A percentile compares a stretch with the other conserved stretches of the same genome.
phyloP scores from a whole-genome alignment of 2,329 filamentous ascomycete species.

The Phyllosticta ampelicida region DNA sequence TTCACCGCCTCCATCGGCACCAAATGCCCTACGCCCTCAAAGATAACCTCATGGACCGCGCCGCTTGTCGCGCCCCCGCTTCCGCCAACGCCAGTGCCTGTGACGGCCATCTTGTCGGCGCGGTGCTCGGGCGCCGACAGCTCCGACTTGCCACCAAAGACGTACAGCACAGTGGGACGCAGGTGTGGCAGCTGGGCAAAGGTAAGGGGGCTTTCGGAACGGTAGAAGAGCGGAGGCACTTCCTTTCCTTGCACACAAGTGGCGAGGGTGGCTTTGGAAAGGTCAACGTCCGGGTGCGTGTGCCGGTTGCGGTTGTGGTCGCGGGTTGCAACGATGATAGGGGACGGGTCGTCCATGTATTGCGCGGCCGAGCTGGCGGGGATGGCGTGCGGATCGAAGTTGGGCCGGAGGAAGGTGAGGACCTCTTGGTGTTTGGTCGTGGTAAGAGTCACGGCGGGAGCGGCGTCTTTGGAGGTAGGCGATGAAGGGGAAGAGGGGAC shows the following conservation, averaged over 20 bases:
- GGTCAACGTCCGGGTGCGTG: constrained; percentile 16
- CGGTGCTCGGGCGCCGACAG: constrained; percentile 43
- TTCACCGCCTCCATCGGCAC: constrained; percentile 70
- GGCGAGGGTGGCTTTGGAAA: constrained; percentile 22
- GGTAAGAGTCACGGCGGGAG: constrained; percentile 54
- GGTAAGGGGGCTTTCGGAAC: constrained; percentile 50
- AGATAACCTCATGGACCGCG: constrained; percentile 53
- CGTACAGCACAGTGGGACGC: constrained; percentile 55
- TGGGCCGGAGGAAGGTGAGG: constrained; percentile 60
- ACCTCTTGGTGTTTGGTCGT: constrained; percentile 87
- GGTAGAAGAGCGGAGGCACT: constrained; percentile 48
- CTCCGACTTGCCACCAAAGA: constrained; percentile 53
- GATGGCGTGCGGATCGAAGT: constrained; percentile 28
- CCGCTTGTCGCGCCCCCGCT: constrained; percentile 55
- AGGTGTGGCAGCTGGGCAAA: constrained; percentile 49
- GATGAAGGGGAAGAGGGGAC: constrained; percentile 16
- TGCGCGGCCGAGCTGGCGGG: constrained; percentile 4
- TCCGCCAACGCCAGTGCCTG: constrained; percentile 56
- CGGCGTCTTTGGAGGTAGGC: constrained; percentile 14
- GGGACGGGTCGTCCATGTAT: background rate
- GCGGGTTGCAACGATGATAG: background rate
- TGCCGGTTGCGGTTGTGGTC: constrained; percentile 11
- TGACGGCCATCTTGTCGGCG: constrained; percentile 51
- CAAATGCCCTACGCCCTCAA: constrained; percentile 63
- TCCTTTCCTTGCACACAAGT: constrained; percentile 23